Base-by-base conservation (phyloP, 2,329 filamentous ascomycete genomes). In the Penicillium sclerotigenum region DNA sequence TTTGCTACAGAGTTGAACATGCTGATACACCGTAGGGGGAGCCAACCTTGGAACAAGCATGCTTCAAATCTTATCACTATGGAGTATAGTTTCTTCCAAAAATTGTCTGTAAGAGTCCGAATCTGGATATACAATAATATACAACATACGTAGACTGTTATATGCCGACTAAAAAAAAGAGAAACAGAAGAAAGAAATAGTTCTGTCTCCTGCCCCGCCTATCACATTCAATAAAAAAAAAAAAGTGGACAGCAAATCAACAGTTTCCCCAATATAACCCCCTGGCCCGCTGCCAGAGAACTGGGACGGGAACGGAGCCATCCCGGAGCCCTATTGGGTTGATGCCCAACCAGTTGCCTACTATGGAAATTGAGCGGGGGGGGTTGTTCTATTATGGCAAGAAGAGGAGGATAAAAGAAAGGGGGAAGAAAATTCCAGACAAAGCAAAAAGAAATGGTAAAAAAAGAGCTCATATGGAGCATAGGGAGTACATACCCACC, bases 241-340 rank as follows among this genome's bases (percentile, higher is more conserved):
- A 53, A 26, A 20, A 16, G 13, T 34, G n/a, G 34, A 33, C n/a
- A 16, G 9, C 2, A 46, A 33, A 36, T 9, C 2, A 18, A 28
- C 37, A 51, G 37, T 45, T 36, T 45, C 38, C 36, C 47, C 47
- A 37, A 50, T 40, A 33, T 36, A 36, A 28, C 22, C 31, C 38
- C 36, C 46, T 55, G 52, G 52, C 46, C 52, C 47, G 24, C 24
- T 41, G 40, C 53, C 47, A 51, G 46, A 45, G 53, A 52, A 40
- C 53, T 55, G 53, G 47, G 53, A 55, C 38, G 38, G 38, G 52
- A 36, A 28, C 20, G 28, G 51, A 41, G 45, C 14, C 41, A 50
- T 24, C 14, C 26, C 20, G 47, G 24, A 26, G n/a, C 22, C 20
- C 31, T 29, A 47, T 40, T 26, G 24, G 18, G 24, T 46, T 37